Base-by-base conservation (phyloP, 495 filamentous ascomycete genomes). In the Daldinia vernicosa region DNA sequence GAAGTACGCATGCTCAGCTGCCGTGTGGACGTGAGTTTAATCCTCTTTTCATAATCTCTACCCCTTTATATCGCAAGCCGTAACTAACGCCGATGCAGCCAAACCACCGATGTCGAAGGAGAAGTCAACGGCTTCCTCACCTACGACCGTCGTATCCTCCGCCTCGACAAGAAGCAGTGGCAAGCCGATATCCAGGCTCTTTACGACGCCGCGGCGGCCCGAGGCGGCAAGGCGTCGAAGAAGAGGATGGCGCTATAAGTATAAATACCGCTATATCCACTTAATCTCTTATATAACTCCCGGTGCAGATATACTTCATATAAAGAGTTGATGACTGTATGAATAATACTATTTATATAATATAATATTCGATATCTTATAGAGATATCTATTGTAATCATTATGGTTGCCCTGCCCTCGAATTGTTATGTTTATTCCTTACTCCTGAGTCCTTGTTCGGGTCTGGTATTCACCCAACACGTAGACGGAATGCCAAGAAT, bases 61-160 rank as follows among this genome's bases (percentile, higher is more conserved):
- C 30, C 7, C 7, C 9, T 33, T 22, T 5, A 45, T 9, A 28
- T 9, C 12, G 1, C 6, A 39, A 37, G 45, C 4, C 8, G 43
- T 43, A 56, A 28, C 63, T 70, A 66, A 67, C 66, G 33, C 19
- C 28, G 12, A 30, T 26, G 0, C 80, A 91, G 89, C 15, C 89
- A 92, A 75, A 91, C 89, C 1, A 90, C 88, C 0, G 89, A 92
- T 71, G 89, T 92, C 9, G 90, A 92, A 75, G 89, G 89, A n/a
- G 90, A 92, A 77, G 86, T 91, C 51, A 92, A 92, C 69, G 90
- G 90, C 4, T 74, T 92, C 60, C 76, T 90, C 65, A 90, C 89
- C 1, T 91, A 91, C 63, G 89, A 92, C 77, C 86, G 90, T 2
- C 77, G 61, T 56, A 24, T 90, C 0, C 75, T 85, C 60, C 79